Base-by-base conservation (phyloP, 352 stramenopile genomes). In the Thalassiosira livingstoniorum region DNA sequence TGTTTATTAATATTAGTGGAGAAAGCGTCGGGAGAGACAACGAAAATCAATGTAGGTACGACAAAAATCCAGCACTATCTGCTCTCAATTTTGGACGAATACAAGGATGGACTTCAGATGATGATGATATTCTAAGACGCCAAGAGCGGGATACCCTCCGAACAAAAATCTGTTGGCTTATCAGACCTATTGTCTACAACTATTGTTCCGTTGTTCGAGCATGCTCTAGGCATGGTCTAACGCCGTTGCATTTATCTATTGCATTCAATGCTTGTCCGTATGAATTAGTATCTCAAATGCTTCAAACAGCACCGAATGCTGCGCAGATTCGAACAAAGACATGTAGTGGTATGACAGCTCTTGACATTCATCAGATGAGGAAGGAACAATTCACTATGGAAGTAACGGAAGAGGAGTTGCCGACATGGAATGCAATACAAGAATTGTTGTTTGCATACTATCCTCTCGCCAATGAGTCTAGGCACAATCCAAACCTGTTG, bases 221-320 rank as follows among this genome's bases (percentile, higher is more conserved):
- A 51, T 51, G 42, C 18, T 51, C 42, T 18, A 18, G 10, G 10
- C 42, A 51, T 18, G 42, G 42, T 18, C 18, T 51, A 18, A 51
- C 42, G 10, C 42, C 42, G 10, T 18, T 51, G 42, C 42, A 51
- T 51, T 18, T 51, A 18, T 51, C 42, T 18, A 51, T 51, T 18
- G 42, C 42, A 51, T 51, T 51, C 42, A 51, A 51, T 18, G 42
- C 42, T 51, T 51, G 42, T 51, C 42, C 42, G 42, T 51, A 51
- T 51, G 42, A 51, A 51, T 18, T 51, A 18, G 42, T 51, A 18
- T 18, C 10, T 51, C 10, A 10, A 51, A 51, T 51, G 42, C 42
- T 51, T 18, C 42, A 18, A 51, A 51, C 18, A 51, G 42, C 42
- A 10, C 42, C 42, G 18, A 18, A 18, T 18, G 42, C 18, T 18